Conservation (phyloP, 139 green algal genomes). For the Coelastrella sp. region DNA sequence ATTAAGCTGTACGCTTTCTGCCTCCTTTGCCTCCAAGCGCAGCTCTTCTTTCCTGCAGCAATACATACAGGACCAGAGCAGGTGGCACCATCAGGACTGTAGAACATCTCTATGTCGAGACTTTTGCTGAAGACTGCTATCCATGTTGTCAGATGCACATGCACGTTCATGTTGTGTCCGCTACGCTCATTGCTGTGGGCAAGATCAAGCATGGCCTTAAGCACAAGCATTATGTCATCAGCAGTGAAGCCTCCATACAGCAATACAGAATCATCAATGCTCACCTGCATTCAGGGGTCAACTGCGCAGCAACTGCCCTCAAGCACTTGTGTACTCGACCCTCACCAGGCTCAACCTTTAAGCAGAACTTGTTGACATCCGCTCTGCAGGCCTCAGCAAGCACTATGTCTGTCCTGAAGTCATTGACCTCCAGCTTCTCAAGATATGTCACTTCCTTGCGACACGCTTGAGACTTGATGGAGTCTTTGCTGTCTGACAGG, state of each 20-base stretch:
- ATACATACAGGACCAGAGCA: no score
- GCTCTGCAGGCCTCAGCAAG: conserved; percentile 74
- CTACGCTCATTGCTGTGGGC: no score
- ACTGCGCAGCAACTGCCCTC: conserved; percentile 62
- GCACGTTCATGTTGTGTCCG: no score
- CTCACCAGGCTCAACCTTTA: conserved; percentile 63
- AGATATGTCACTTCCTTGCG: conserved; percentile 81
- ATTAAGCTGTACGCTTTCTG: conserved; percentile 68
- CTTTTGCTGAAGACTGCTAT: no score
- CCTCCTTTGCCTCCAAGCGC: conserved; percentile 67
- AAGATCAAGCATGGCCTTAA: no score
- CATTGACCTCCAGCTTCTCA: conserved; percentile 80
- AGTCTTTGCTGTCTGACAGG: conserved; percentile 79
- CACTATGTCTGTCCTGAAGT: conserved; percentile 71
- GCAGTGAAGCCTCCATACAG: not conserved
- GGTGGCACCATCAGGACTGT: no score
- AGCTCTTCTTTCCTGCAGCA: conserved; percentile 75
- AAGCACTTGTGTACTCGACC: conserved; percentile 83
- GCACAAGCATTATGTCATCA: not conserved
- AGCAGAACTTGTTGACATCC: conserved; percentile 76
- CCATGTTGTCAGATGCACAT: no score
- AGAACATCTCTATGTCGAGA: no score
- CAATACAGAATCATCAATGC: no score
- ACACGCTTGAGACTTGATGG: conserved; percentile 77
- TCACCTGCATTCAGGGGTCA: conserved; percentile 67